A percentile compares a stretch with the other conserved stretches of the same genome.
phyloP scores from a whole-genome alignment of 2,329 filamentous ascomycete genomes.

The Monascus ruber region DNA sequence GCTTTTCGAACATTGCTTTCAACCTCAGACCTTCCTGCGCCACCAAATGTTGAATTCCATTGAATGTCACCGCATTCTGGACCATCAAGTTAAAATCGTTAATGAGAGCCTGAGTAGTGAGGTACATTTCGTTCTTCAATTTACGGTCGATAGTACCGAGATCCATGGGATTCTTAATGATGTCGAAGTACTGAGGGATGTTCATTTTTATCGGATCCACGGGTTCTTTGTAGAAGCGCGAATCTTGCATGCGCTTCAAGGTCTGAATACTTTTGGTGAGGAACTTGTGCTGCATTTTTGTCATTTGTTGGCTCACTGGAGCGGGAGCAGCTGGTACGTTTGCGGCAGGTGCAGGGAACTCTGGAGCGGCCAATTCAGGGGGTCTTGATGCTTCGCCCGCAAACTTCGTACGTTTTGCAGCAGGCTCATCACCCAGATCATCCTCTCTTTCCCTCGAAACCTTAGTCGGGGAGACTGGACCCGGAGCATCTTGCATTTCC shows the following conservation, averaged over 20 bases:
- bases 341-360: conserved; percentile 28
- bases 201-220: conserved; percentile 65
- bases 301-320: conserved; percentile 18
- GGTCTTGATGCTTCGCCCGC: conserved; percentile 41
- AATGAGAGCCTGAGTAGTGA: conserved; percentile 59
- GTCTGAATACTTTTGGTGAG: conserved; percentile 27
- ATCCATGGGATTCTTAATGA: conserved; percentile 73
- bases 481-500: conserved; percentile 45
- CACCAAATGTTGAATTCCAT: conserved; percentile 65
- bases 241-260: conserved; percentile 76
- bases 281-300: conserved; percentile 33
- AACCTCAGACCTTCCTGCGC: conserved; percentile 55
- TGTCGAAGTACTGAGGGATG: conserved; percentile 62
- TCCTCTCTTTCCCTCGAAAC: conserved; percentile 66
- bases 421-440: conserved; percentile 52
- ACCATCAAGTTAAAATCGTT: conserved; percentile 67
- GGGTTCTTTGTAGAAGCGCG: conserved; percentile 62
- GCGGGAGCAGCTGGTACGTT: conserved; percentile 7
- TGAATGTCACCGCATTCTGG: conserved; percentile 69
- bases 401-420: conserved; percentile 70
- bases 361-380: conserved; percentile 34
- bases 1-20: conserved; percentile 47
- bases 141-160: conserved; percentile 71
- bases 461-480: conserved; percentile 45
- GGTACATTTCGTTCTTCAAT: conserved; percentile 59